Base-by-base conservation (phyloP, 345 rosid genomes). In the Eucalyptus coolabah region DNA sequence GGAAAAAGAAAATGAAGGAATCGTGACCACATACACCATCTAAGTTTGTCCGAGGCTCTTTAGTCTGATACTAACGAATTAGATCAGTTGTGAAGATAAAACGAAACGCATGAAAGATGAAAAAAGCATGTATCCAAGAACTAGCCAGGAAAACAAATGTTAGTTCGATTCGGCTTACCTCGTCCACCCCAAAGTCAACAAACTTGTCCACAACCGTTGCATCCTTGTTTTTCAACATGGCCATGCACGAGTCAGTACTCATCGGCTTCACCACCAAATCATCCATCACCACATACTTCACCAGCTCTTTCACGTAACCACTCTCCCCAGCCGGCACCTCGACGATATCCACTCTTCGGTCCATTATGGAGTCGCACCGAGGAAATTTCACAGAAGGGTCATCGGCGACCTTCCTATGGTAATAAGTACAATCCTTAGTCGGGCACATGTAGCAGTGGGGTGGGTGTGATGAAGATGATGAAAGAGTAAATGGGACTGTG, bases 261-360 rank as follows among this genome's bases (percentile, higher is more conserved):
- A 92, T 87, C 1, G 93, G 93, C 47, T n/a, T 65, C 65, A 92
- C 89, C 13, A 24, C 56, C 34, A 93, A 88, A 87, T 91, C 90
- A 82, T 90, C 94, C 91, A 82, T 93, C 60, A 93, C 90, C 93
- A 91, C 90, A 51, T 91, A 91, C 2, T 92, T 90, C 9, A 92
- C 87, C 44, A 86, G 67, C 3, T 90, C 92, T 82, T 91, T 93
- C 47, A 89, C 93, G 42, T 65, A 93, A 7, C 94, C 95, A 59
- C 87, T 92, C 50, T 82, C 86, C 80, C 42, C 42, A 21, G 59
- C 16, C 28, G 59, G 10, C 3, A 88, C 40, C 50, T 16, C 47
- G 11, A 87, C 56, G 9, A 80, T 8, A 11, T 60, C 6, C 32
- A 28, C 37, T 14, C 42, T 60, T 2, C 1, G 3, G 83, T 1